Evolutionary conservation across 2,329 filamentous ascomycete genomes (phyloP).

Genomic region (Delphinella strobiligena): DNA sequence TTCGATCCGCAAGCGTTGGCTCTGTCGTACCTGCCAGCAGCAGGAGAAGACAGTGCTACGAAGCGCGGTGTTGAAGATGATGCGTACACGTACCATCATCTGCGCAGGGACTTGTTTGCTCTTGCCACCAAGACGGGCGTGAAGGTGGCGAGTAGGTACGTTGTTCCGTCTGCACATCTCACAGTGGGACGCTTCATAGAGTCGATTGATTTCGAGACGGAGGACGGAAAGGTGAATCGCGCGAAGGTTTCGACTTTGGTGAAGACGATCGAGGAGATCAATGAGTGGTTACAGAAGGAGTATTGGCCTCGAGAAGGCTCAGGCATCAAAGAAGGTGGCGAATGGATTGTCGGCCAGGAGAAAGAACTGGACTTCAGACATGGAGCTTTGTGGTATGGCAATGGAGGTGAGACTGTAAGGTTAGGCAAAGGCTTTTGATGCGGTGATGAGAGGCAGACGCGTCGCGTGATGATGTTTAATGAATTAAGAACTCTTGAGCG

Average conservation of each 20-base stretch:
- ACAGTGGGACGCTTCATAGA: slow-evolving; percentile 73
- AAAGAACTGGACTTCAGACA: slow-evolving; percentile 64
- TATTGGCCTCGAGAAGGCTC: slow-evolving; percentile 50
- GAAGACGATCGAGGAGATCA: slow-evolving; percentile 60
- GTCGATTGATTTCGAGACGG: slow-evolving; percentile 43
- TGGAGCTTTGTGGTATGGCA: slow-evolving; percentile 72
- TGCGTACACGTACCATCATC: slow-evolving; percentile 77
- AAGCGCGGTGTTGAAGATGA: slow-evolving; percentile 40
- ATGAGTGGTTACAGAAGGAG: slow-evolving; percentile 57
- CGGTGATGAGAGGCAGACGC: too few relatives aligned
- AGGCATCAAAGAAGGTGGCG: slow-evolving; percentile 40
- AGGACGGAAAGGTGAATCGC: slow-evolving; percentile 33
- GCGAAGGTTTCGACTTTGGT: slow-evolving; percentile 54
- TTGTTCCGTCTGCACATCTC: slow-evolving; percentile 80
- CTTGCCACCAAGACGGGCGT: slow-evolving; percentile 50
- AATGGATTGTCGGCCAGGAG: slow-evolving; percentile 84
- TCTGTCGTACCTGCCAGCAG: slow-evolving; percentile 71
- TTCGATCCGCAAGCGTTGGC: slow-evolving; percentile 80
- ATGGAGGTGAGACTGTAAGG: slow-evolving; percentile 58
- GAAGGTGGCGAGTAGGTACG: slow-evolving; percentile 66
- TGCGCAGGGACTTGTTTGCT: slow-evolving; percentile 65
- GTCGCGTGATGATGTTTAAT: too few relatives aligned
- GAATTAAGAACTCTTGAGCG: too few relatives aligned
- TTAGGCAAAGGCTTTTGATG: slow-evolving; percentile 37
- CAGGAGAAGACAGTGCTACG: slow-evolving; percentile 14